Evolutionary conservation across 179 eudicot genomes (phyloP).

Genomic region (Actinidia arguta): DNA sequence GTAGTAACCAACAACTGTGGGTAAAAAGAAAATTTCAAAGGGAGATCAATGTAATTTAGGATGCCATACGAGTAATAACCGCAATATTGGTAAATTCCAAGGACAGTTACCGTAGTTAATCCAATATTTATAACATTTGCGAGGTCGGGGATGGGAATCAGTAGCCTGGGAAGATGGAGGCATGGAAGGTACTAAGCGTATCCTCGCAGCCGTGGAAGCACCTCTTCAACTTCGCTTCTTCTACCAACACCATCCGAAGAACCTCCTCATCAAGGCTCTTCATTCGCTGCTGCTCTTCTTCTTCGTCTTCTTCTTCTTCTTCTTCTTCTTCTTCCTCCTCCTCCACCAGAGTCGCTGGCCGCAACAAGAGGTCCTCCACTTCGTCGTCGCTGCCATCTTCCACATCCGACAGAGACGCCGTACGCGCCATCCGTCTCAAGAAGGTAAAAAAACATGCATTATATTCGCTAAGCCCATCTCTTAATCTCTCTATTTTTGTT

Average conservation of each 20-base stretch:
- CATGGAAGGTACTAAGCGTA: constrained; percentile 42
- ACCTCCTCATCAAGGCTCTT: constrained; percentile 23
- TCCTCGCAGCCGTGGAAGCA: constrained; percentile 55
- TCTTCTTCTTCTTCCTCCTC: constrained; percentile 35
- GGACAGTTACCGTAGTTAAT: not conserved
- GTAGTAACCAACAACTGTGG: too few relatives aligned
- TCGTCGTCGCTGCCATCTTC: constrained; percentile 45
- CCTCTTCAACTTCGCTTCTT: constrained; percentile 38
- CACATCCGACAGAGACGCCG: constrained; percentile 84
- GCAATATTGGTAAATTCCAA: not conserved
- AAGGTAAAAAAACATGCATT: constrained; percentile 45
- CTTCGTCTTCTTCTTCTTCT: constrained; percentile 34
- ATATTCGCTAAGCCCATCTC: not conserved
- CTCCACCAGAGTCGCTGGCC: constrained; percentile 33
- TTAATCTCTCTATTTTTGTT: too few relatives aligned
- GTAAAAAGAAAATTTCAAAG: not conserved
- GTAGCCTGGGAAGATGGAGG: constrained; percentile 39
- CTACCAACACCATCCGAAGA: not conserved
- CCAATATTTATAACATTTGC: not conserved
- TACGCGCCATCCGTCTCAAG: constrained; percentile 80
- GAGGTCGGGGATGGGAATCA: not conserved
- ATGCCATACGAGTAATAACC: not conserved
- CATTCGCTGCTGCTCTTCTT: constrained; percentile 47
- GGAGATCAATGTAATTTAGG: too few relatives aligned
- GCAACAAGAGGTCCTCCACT: constrained; percentile 43